Evolutionary conservation across 176 grass and related monocot genomes (phyloP).

Genomic region (Aegilops bicornis): DNA sequence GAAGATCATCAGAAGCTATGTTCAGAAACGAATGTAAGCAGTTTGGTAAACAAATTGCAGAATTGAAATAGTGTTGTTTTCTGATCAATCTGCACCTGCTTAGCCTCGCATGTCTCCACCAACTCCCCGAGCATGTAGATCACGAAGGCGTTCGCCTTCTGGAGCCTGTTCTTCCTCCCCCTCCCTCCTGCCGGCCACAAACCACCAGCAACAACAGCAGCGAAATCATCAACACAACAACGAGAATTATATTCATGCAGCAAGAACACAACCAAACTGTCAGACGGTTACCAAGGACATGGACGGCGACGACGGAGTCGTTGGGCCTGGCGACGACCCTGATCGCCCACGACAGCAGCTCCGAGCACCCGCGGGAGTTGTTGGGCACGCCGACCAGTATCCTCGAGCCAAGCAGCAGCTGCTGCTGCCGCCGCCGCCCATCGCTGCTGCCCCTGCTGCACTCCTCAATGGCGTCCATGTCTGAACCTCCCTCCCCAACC

Average conservation of each 20-base stretch:
- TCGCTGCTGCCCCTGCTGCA: conserved; percentile 14
- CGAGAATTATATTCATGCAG: background rate
- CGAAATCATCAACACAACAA: background rate
- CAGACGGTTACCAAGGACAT: conserved; percentile 66
- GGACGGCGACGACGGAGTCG: conserved; percentile 81
- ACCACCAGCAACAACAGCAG: background rate
- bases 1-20: background rate
- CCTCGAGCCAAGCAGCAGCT: conserved; percentile 33
- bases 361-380: conserved; percentile 49
- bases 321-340: conserved; percentile 53
- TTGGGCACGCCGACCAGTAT: conserved; percentile 77
- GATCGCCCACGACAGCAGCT: conserved; percentile 91
- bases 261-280: background rate
- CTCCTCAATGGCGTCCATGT: conserved; percentile 83
- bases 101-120: conserved; percentile 66
- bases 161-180: conserved; percentile 64
- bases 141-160: conserved; percentile 77
- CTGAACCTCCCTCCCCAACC: background rate
- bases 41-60: background rate
- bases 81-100: conserved; percentile 53
- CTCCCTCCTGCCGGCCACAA: conserved; percentile 16
- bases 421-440: background rate
- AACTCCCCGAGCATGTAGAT: conserved; percentile 89
- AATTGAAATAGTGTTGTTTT: background rate
- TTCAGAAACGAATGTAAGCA: background rate